Base-by-base conservation (phyloP, 1,284 basidiomycete genomes). In the Boletus smithii region DNA sequence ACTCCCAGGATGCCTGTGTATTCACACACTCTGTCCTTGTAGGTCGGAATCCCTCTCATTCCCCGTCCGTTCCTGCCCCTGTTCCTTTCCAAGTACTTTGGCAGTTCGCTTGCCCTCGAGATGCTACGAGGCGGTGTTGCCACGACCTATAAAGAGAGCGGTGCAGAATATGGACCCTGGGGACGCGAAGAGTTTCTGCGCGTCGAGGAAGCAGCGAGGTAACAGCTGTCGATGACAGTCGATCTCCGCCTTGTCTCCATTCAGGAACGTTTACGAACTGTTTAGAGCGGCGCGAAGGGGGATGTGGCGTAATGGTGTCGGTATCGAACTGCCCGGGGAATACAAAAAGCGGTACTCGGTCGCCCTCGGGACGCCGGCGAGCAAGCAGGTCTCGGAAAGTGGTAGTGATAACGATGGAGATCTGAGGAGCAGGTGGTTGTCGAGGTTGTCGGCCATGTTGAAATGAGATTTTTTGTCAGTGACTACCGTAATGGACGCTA, bases 61-160 rank as follows among this genome's bases (percentile, higher is more conserved):
- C 76, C 24, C 74, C 76, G 3, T 60, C 72, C 29, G 47, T 57
- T 83, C 11, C 56, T 84, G 13, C 80, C 81, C 0, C 71, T 68
- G 5, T 70, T 68, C 37, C 58, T 82, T 10, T 65, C 71, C 20
- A 72, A 66, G 1, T 79, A 81, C 5, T 74, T 72, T 48, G 80
- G 77, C 22, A 58, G 61, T 23, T 2, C 63, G 17, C 67, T 95
- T 3, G 75, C 86, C 0, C 60, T 89, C 7, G 81, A 89, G 56
- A 92, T 95, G 89, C 68, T 95, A 2, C 76, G 75, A 16, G 77
- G 80, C 0, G 91, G 91, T 4, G 83, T 82, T 72, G 92, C 74
- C 0, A 78, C 79, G 0, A 83, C 82, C 0, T 95, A 95, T 59
- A 77, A 80, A 47, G 83, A 86, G 61, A 72, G 76, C 10, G 88